Evolutionary conservation across 306 rosid species (phyloP).

Genomic region (Malus asiatica): DNA sequence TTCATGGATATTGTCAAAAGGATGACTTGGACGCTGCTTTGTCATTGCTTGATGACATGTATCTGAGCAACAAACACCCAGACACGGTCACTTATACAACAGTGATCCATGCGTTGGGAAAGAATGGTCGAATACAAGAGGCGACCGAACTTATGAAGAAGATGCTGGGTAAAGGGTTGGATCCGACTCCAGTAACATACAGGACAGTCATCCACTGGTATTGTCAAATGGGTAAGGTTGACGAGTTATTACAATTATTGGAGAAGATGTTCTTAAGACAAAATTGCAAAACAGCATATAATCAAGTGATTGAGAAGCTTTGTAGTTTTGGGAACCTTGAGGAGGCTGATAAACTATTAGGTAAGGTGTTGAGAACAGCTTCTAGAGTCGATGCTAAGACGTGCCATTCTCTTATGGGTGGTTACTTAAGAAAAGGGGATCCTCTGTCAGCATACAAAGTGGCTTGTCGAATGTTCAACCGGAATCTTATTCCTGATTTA

Average conservation of each 20-base stretch:
- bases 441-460: slow-evolving; percentile 73
- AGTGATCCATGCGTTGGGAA: slow-evolving; percentile 66
- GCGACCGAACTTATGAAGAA: slow-evolving; percentile 49
- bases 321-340: slow-evolving; percentile 63
- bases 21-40: slow-evolving; percentile 69
- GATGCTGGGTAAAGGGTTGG: slow-evolving; percentile 68
- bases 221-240: slow-evolving; percentile 56
- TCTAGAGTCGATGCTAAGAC: slow-evolving; percentile 70
- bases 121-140: slow-evolving; percentile 65
- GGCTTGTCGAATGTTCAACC: slow-evolving; percentile 73
- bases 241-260: slow-evolving; percentile 56
- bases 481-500: slow-evolving; percentile 76
- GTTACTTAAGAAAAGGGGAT: slow-evolving; percentile 52
- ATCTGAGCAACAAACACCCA: slow-evolving; percentile 79
- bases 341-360: slow-evolving; percentile 68
- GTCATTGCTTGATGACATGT: slow-evolving; percentile 79
- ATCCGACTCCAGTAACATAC: slow-evolving; percentile 82
- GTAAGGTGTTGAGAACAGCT: slow-evolving; percentile 83
- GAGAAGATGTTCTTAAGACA: slow-evolving; percentile 62
- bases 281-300: slow-evolving; percentile 49
- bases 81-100: slow-evolving; percentile 70
- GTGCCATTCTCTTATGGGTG: slow-evolving; percentile 69
- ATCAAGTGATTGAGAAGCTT: slow-evolving; percentile 79
- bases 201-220: slow-evolving; percentile 67
- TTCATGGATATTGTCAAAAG: slow-evolving; percentile 75